phyloP scores from a whole-genome alignment of 768 basidiomycete species.

The Cystofilobasidium bisporidii region DNA sequence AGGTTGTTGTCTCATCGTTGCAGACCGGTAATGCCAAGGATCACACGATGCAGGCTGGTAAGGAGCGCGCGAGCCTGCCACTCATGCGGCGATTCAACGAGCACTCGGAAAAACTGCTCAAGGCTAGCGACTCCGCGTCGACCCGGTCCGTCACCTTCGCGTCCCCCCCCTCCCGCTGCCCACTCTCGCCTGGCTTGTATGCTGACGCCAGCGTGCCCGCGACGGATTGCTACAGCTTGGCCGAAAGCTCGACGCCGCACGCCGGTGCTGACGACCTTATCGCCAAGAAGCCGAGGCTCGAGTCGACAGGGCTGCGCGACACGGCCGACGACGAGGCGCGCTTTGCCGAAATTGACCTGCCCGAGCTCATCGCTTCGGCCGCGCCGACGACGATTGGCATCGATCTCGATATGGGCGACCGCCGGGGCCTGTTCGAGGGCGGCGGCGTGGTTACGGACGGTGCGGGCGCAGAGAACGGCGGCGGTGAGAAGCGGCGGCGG shows the following conservation, averaged over 20 bases:
- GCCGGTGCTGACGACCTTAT: conserved; percentile 1
- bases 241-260: not conserved
- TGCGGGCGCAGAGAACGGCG: conserved; percentile 32
- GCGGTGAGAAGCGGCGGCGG: conserved; percentile 26
- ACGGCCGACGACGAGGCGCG: not conserved
- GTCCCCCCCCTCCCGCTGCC: not conserved
- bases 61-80: conserved; percentile 75
- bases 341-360: conserved; percentile 59
- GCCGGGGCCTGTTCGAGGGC: conserved; percentile 72
- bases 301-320: not conserved
- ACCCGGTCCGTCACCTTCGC: not conserved
- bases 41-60: conserved; percentile 89
- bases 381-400: conserved; percentile 60
- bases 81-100: conserved; percentile 96
- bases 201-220: too few relatives aligned
- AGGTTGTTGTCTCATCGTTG: not conserved
- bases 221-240: not conserved
- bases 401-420: conserved; percentile 63
- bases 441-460: conserved; percentile 28
- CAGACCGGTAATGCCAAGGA: conserved; percentile 85
- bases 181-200: too few relatives aligned
- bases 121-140: conserved; percentile 42
- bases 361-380: conserved; percentile 69
- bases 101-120: conserved; percentile 80
- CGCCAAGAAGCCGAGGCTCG: conserved; percentile 14